Evolutionary conservation across 2,329 filamentous ascomycete species (phyloP).

Genomic region (Aspergillus caelatus): DNA sequence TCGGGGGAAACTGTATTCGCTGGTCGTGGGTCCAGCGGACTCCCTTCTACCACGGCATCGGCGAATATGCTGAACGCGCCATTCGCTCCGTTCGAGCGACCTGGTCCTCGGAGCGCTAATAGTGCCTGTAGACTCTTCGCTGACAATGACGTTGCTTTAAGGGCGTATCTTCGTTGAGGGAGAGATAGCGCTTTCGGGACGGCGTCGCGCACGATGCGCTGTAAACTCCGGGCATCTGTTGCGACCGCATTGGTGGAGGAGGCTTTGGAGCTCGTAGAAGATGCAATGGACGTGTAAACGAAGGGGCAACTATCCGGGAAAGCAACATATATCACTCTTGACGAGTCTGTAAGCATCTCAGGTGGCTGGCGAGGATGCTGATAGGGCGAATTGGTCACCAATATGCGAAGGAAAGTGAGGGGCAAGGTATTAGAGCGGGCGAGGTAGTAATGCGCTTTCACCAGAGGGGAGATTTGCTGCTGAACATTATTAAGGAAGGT

Average conservation of each 20-base stretch:
- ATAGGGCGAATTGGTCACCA: constrained; percentile 80
- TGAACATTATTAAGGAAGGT: constrained; percentile 79
- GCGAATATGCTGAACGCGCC: constrained; percentile 82
- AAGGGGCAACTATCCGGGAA: constrained; percentile 80
- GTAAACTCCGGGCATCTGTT: constrained; percentile 47
- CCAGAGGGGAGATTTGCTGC: constrained; percentile 71
- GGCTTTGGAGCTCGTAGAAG: constrained; percentile 42
- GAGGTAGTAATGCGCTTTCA: constrained; percentile 83
- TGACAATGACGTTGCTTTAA: constrained; percentile 68
- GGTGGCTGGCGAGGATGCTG: constrained; percentile 53
- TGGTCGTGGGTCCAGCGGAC: constrained; percentile 53
- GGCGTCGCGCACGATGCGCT: constrained; percentile 72
- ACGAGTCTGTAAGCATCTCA: constrained; percentile 58
- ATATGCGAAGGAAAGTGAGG: constrained; percentile 74
- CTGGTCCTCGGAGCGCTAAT: constrained; percentile 68
- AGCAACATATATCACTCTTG: constrained; percentile 75
- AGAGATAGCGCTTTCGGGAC: constrained; percentile 81
- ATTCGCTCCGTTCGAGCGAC: constrained; percentile 70
- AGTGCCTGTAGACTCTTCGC: constrained; percentile 73
- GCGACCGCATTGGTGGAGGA: not conserved
- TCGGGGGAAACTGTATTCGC: constrained; percentile 36
- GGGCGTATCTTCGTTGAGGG: constrained; percentile 70
- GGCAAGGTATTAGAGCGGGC: constrained; percentile 67
- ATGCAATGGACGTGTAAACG: constrained; percentile 65
- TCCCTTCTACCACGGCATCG: constrained; percentile 59